Conservation (phyloP, 192 early-diverging fungal genomes). For the Linnemannia exigua region DNA sequence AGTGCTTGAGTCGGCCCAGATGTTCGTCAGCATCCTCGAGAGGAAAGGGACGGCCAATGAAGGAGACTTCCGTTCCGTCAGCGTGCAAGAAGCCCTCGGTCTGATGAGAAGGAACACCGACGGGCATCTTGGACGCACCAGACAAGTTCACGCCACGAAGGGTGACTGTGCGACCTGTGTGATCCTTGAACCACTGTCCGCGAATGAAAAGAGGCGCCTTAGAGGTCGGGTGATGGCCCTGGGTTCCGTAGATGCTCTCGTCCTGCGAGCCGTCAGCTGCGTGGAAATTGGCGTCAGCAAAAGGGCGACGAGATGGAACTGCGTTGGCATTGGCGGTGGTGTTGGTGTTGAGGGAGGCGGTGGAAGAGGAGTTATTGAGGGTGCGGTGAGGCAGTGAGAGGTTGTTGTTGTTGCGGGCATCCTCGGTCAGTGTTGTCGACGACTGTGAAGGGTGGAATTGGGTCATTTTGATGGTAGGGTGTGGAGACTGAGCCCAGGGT, state of each 20-base stretch:
- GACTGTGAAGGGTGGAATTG: constrained; percentile 33
- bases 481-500: neutral
- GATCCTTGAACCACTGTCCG: constrained; percentile 65
- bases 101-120: constrained; percentile 59
- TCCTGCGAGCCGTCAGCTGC: neutral
- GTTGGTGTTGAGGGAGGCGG: constrained; percentile 38
- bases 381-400: constrained; percentile 12
- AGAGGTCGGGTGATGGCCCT: constrained; percentile 44
- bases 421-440: constrained; percentile 43
- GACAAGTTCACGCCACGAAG: constrained; percentile 70
- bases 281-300: constrained; percentile 26
- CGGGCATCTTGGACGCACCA: constrained; percentile 67
- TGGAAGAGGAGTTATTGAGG: constrained; percentile 37
- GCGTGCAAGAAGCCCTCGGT: constrained; percentile 66
- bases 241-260: constrained; percentile 26
- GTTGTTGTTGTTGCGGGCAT: constrained; percentile 1
- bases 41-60: constrained; percentile 81
- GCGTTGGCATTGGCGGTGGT: constrained; percentile 24
- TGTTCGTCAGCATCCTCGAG: constrained; percentile 81
- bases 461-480: neutral
- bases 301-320: constrained; percentile 22
- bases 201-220: constrained; percentile 34
- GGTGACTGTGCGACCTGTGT: constrained; percentile 62
- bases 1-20: constrained; percentile 70
- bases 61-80: constrained; percentile 70